Percentiles rank a stretch among this genome's conserved stretches.
These are phyloP conservation scores for Marasmius fiardii DNA, from an alignment of 1,284 basidiomycete species.

Conservation along the genomic window DNA sequence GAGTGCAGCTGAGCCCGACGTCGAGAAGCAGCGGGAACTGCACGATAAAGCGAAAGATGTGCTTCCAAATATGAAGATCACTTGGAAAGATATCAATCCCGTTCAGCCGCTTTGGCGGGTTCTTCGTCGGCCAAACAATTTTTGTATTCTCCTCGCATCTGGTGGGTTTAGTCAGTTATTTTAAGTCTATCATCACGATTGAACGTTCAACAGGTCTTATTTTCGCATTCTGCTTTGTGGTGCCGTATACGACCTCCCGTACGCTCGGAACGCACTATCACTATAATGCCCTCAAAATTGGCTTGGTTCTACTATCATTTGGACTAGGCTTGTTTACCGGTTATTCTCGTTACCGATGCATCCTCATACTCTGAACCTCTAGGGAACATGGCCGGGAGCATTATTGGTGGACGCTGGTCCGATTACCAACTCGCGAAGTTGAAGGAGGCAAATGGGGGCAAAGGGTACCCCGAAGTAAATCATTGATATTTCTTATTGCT, in stretches of 20 bases:
- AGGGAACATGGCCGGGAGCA: conserved; percentile 67
- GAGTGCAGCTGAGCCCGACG: conserved; percentile 8
- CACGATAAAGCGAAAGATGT: conserved; percentile 9
- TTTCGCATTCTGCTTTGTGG: conserved; percentile 69
- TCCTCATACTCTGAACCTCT: not conserved
- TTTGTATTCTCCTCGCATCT: conserved; percentile 64
- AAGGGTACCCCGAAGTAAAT: conserved; percentile 63
- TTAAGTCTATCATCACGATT: conserved; percentile 4
- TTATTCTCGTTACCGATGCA: not conserved
- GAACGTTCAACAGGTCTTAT: conserved; percentile 49
- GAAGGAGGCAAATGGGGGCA: conserved; percentile 58
- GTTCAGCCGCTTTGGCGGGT: conserved; percentile 57
- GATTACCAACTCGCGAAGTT: conserved; percentile 60
- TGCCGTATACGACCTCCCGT: conserved; percentile 70
- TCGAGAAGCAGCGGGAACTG: conserved; percentile 10
- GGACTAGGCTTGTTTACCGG: conserved; percentile 51
- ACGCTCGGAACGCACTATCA: conserved; percentile 63
- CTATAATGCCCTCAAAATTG: conserved; percentile 70
- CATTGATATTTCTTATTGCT: not conserved
- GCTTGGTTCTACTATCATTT: conserved; percentile 74
- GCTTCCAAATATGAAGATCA: conserved; percentile 46
- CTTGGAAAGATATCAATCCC: conserved; percentile 73
- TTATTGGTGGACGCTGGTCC: conserved; percentile 77
- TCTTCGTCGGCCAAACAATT: conserved; percentile 62
- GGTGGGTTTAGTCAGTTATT: conserved; percentile 35